These are phyloP conservation scores for Erysiphe pulchra DNA, from an alignment of 2,329 filamentous ascomycete species.

Conservation along the genomic window DNA sequence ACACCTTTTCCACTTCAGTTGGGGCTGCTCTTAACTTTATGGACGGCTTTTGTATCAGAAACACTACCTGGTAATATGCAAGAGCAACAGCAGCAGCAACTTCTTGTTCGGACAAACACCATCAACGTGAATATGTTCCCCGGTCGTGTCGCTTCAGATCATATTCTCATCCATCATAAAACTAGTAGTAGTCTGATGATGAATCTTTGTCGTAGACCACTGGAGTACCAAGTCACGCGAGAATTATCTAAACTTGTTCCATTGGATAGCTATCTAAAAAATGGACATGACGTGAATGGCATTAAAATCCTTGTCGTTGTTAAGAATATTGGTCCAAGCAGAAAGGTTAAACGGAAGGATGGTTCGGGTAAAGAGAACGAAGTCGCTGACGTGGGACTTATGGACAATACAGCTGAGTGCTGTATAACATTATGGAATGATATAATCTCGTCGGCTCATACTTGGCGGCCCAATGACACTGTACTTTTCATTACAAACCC, in stretches of 20 bases:
- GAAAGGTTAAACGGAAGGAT: constrained; percentile 21
- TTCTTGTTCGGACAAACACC: constrained; percentile 2
- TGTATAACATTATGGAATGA: constrained; percentile 28
- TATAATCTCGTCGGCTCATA: constrained; percentile 18
- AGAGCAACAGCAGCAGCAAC: constrained; percentile 16
- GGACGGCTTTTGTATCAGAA: constrained; percentile 26
- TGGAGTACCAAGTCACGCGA: constrained; percentile 15
- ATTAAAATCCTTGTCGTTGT: constrained; percentile 29
- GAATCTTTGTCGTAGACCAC: constrained; percentile 20
- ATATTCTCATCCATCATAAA: constrained; percentile 24
- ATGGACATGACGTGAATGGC: constrained; percentile 21
- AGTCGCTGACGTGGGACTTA: constrained; percentile 24
- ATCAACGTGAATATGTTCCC: constrained; percentile 31
- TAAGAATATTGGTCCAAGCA: constrained; percentile 26
- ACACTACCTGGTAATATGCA: constrained; percentile 15
- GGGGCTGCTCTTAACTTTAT: constrained; percentile 28
- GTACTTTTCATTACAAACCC: constrained; percentile 21
- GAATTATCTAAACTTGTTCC: constrained; percentile 26
- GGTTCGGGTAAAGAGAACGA: constrained; percentile 15
- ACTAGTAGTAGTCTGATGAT: constrained; percentile 16
- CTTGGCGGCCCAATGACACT: constrained; percentile 22
- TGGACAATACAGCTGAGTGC: constrained; percentile 29
- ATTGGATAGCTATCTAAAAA: constrained; percentile 25
- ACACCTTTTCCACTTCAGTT: constrained; percentile 19
- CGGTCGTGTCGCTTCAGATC: constrained; percentile 24